These are phyloP conservation scores for Yamadazyma sp. DNA, from an alignment of 1,139 yeast species.

Conservation along the genomic window DNA sequence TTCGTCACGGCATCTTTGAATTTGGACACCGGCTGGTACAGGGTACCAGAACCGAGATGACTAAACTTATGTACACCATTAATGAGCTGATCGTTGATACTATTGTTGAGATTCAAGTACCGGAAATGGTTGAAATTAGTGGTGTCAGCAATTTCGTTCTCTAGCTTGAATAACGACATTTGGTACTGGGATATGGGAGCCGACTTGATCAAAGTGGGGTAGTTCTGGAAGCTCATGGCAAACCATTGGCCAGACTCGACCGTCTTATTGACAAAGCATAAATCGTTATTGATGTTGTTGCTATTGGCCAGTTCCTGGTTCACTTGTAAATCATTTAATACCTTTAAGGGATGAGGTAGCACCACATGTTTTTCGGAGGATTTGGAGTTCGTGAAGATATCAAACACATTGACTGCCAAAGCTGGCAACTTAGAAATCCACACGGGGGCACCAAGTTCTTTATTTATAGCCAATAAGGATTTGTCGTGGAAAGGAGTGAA, in stretches of 20 bases:
- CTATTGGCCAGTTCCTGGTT: constrained; percentile 18
- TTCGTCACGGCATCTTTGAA: constrained; percentile 21
- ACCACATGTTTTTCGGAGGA: constrained; percentile 39
- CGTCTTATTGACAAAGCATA: constrained; percentile 66
- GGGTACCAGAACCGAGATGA: constrained; percentile 29
- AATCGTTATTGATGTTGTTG: constrained; percentile 29
- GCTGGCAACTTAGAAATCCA: constrained; percentile 77
- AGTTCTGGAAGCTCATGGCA: constrained; percentile 76
- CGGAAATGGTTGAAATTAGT: constrained; percentile 19
- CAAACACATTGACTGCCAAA: constrained; percentile 72
- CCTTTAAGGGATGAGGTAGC: constrained; percentile 66
- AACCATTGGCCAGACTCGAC: constrained; percentile 70
- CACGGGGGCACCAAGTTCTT: constrained; percentile 62
- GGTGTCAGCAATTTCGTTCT: constrained; percentile 12
- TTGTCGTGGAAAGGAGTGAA: constrained; percentile 84
- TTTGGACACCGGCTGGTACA: constrained; percentile 39
- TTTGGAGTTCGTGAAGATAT: constrained; percentile 47
- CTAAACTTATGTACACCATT: constrained; percentile 54
- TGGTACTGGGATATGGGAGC: constrained; percentile 72
- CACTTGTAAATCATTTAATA: constrained; percentile 35
- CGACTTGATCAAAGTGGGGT: constrained; percentile 77
- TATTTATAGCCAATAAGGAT: constrained; percentile 65
- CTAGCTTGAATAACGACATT: constrained; percentile 29
- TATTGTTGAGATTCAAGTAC: constrained; percentile 16
- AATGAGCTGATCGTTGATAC: constrained; percentile 34